Percentiles rank a stretch among this genome's conserved stretches.
Conservation (phyloP, 768 basidiomycete species). For the Obba rivulosa region DNA sequence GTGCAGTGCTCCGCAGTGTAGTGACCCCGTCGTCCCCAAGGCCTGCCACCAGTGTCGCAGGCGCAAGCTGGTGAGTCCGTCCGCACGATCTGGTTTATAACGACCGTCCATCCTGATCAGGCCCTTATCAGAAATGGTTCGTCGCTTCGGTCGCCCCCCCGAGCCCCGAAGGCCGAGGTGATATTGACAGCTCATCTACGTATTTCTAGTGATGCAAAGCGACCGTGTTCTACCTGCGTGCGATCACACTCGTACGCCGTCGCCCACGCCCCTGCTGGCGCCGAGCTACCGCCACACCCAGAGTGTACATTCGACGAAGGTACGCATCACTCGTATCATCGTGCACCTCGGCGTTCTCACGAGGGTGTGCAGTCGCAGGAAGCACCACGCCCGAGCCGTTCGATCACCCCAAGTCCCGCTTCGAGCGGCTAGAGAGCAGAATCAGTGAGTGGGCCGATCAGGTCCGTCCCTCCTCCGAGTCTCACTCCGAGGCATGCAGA, state of each 20-base stretch:
- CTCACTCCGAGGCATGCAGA: constrained; percentile 31
- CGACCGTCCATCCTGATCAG: not conserved
- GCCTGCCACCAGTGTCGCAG: constrained; percentile 60
- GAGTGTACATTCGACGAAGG: constrained; percentile 79
- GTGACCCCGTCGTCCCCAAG: constrained; percentile 13
- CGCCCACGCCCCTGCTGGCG: constrained; percentile 55
- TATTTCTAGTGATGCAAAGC: constrained; percentile 57
- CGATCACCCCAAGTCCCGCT: constrained; percentile 55
- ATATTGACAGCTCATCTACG: not conserved
- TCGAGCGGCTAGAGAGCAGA: constrained; percentile 61
- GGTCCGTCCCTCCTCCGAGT: not conserved
- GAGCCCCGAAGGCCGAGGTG: constrained; percentile 17
- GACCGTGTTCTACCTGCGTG: constrained; percentile 73
- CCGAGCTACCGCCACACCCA: constrained; percentile 46
- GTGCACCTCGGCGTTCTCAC: not conserved
- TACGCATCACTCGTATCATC: constrained; percentile 20
- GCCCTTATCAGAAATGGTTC: constrained; percentile 48
- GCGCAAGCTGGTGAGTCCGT: constrained; percentile 46
- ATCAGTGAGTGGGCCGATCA: constrained; percentile 46
- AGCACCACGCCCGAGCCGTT: constrained; percentile 23
- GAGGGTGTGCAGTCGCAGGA: not conserved
- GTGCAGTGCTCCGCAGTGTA: not conserved
- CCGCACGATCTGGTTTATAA: not conserved
- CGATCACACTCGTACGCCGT: constrained; percentile 69
- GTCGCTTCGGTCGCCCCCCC: constrained; percentile 1